These are phyloP conservation scores for Sordaria brevicollis DNA, from an alignment of 495 filamentous ascomycete species.

Conservation along the genomic window DNA sequence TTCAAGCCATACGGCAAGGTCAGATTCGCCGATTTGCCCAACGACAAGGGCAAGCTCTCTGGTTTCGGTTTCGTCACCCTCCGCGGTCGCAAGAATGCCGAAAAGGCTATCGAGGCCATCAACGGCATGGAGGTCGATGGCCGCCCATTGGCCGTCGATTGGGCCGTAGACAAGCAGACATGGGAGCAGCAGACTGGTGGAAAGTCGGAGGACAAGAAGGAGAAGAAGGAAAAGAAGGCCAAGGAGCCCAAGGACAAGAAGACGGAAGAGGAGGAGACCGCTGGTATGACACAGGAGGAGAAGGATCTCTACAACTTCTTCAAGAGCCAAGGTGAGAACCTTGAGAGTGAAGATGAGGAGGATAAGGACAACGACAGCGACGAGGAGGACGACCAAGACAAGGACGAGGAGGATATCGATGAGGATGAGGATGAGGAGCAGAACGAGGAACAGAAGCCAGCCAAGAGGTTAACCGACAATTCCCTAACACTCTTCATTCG, in stretches of 20 bases:
- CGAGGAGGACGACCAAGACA: slow-evolving; percentile 33
- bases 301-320: slow-evolving; percentile 20
- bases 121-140: slow-evolving; percentile 91
- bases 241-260: slow-evolving; percentile 49
- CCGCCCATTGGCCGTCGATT: slow-evolving; percentile 80
- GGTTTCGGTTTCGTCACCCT: slow-evolving; percentile 93
- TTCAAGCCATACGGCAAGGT: slow-evolving; percentile 88
- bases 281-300: slow-evolving; percentile 32
- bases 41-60: slow-evolving; percentile 56
- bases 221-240: slow-evolving; percentile 30
- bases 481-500: slow-evolving; percentile 79
- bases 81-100: slow-evolving; percentile 79
- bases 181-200: slow-evolving; percentile 58
- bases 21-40: slow-evolving; percentile 70
- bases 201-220: slow-evolving; percentile 22
- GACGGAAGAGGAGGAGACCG: slow-evolving; percentile 27
- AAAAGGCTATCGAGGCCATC: slow-evolving; percentile 71
- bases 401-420: slow-evolving; percentile 26
- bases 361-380: slow-evolving; percentile 38
- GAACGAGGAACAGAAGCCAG: slow-evolving; percentile 26
- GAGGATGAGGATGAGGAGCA: slow-evolving; percentile 35
- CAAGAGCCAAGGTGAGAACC: slow-evolving; percentile 24
- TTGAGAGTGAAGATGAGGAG: slow-evolving; percentile 40
- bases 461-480: slow-evolving; percentile 40
- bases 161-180: slow-evolving; percentile 82